Conservation (phyloP, 805 yeast genomes). For the Isabelozyma gotoi region DNA sequence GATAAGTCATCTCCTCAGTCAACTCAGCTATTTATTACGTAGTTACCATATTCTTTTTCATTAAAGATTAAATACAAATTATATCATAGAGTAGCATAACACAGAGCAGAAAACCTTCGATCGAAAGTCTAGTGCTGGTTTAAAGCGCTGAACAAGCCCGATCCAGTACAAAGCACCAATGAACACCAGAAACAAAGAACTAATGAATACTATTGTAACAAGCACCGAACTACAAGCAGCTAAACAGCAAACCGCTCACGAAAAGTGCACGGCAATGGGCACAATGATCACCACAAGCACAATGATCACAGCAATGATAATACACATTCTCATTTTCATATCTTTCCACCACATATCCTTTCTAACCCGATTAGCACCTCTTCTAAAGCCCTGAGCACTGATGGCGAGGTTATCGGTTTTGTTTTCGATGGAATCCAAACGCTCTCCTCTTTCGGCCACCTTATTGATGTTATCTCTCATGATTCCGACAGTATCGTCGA, state of each 20-base stretch:
- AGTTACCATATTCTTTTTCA: background rate
- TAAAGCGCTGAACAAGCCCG: too few species aligned
- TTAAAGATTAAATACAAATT: background rate
- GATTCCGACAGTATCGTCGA: conserved; percentile 93
- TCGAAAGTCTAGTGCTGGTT: too few species aligned
- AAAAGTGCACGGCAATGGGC: conserved; percentile 90
- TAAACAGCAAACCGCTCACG: too few species aligned
- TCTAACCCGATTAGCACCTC: conserved; percentile 96
- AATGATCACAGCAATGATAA: conserved; percentile 73
- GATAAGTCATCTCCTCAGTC: too few species aligned
- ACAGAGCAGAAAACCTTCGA: too few species aligned
- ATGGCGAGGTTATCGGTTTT: conserved; percentile 91
- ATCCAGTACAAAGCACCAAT: too few species aligned
- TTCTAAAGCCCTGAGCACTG: conserved; percentile 90
- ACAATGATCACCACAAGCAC: conserved; percentile 85
- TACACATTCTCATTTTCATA: conserved; percentile 91
- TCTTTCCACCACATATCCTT: conserved; percentile 99
- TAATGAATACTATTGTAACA: too few species aligned
- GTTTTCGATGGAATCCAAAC: conserved; percentile 87
- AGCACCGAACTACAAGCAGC: too few species aligned
- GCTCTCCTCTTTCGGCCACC: conserved; percentile 93
- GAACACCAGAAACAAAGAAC: too few species aligned
- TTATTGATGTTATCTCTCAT: conserved; percentile 97
- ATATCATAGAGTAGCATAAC: background rate
- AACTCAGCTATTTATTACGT: too few species aligned